Base-by-base conservation (phyloP, 2,329 filamentous ascomycete species). In the Penicillium vulpinum region DNA sequence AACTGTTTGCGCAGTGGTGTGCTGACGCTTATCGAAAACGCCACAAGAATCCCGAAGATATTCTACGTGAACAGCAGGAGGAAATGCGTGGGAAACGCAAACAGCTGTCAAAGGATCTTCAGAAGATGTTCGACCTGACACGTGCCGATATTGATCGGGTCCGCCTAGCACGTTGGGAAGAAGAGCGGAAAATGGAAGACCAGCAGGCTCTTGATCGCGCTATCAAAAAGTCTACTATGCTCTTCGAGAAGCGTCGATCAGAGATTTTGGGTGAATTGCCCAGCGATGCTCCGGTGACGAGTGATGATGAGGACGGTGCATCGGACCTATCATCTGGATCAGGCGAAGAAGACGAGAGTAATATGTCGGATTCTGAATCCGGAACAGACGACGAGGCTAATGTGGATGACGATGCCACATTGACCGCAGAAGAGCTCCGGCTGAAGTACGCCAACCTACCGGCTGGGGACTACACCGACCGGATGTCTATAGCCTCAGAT, bases 61-160 rank as follows among this genome's bases (percentile, higher is more conserved):
- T 97, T 18, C 87, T 92, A 65, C 85, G 84, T 15, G 93, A 97
- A 70, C 86, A 90, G 57, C 81, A 83, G 51, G 86, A 88, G 24
- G 81, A 86, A 65, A 86, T 86, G 74, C 80, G 87, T 59, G 77
- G 79, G 44, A 83, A 86, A 28, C 96, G 94, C 72, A 90, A 85
- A 59, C 83, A 87, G 58, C 84, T 97, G 16, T 80, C 88, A 39
- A 83, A 80, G 54, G 85, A 88, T 69, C 72, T 88, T 56, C 82
- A 83, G 60, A 81, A 82, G 57, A 82, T 85, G 62, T 88, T 86
- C 78, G 79, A 83, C 44, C 72, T 85, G 53, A 81, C 86, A 44
- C 80, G 76, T 54, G 77, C 78, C 13, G 84, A 88, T 61, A 82
- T 87, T 31, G 80, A 86, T 60, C 79, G 81, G 52, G 75, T 77